These are phyloP conservation scores for Forsythia suspensa DNA, from an alignment of 257 asterid species.

Conservation along the genomic window DNA sequence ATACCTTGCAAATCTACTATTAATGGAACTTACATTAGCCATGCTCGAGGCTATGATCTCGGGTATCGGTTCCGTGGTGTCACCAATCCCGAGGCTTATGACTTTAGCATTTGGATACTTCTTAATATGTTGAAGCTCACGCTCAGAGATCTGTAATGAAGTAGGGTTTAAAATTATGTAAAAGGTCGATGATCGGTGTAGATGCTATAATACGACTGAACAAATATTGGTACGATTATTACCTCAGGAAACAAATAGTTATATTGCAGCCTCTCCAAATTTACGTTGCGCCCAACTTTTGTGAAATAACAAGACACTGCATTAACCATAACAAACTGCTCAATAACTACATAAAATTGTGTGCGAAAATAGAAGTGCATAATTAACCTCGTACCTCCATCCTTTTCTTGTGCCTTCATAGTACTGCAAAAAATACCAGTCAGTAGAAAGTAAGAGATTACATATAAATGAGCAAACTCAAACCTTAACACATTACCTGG, in stretches of 20 bases:
- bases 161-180: background rate
- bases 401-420: slow-evolving; percentile 33
- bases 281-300: slow-evolving; percentile 69
- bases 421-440: slow-evolving; percentile 35
- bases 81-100: slow-evolving; percentile 89
- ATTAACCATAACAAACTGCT: slow-evolving; percentile 2
- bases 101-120: slow-evolving; percentile 73
- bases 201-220: too few species aligned
- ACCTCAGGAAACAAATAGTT: slow-evolving; percentile 85
- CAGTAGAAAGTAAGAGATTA: background rate
- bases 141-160: slow-evolving; percentile 52
- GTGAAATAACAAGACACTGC: slow-evolving; percentile 49
- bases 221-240: too few species aligned
- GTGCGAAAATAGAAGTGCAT: background rate
- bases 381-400: slow-evolving; percentile 23
- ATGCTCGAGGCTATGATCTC: slow-evolving; percentile 59
- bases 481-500: background rate
- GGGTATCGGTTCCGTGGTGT: slow-evolving; percentile 85
- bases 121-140: slow-evolving; percentile 53
- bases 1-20: background rate
- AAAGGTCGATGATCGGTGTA: too few species aligned
- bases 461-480: background rate
- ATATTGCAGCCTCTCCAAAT: slow-evolving; percentile 70
- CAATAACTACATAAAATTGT: background rate
- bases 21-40: slow-evolving; percentile 60